phyloP scores from a whole-genome alignment of 345 rosid genomes.

The Arabidopsis arenosa region DNA sequence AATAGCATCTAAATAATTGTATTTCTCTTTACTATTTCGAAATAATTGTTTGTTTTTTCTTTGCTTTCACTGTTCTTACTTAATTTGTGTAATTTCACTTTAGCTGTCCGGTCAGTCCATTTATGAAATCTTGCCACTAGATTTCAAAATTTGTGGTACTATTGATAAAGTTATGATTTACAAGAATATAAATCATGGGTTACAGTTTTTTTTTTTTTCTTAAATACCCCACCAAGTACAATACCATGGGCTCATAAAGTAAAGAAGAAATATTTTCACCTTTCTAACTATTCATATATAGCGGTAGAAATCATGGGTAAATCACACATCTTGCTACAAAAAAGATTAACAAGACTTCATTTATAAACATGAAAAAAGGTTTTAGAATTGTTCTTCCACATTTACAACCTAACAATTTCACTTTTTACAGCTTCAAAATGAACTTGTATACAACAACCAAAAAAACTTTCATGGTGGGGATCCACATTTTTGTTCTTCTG shows the following conservation, averaged over 20 bases:
- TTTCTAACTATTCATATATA: conserved; percentile 24
- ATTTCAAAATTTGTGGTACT: conserved; percentile 44
- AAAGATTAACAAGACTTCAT: neutral
- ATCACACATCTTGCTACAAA: conserved; percentile 19
- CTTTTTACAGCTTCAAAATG: conserved; percentile 11
- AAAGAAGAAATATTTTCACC: conserved; percentile 5
- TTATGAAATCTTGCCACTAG: conserved; percentile 45
- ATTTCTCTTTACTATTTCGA: conserved; percentile 36
- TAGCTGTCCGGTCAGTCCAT: conserved; percentile 46
- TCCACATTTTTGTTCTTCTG: conserved; percentile 27
- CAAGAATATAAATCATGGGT: conserved; percentile 43
- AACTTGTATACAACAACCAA: neutral
- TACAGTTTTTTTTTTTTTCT: conserved; percentile 2
- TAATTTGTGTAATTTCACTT: conserved; percentile 50
- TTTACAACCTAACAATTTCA: conserved; percentile 5
- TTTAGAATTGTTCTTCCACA: conserved; percentile 7
- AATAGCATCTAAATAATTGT: conserved; percentile 43
- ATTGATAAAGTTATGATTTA: conserved; percentile 44
- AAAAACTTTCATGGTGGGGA: conserved; percentile 39
- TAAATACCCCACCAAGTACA: conserved; percentile 42
- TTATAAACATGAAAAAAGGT: neutral
- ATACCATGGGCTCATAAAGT: conserved; percentile 32
- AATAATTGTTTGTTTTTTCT: conserved; percentile 25
- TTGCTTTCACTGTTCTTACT: conserved; percentile 40
- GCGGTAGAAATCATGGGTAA: conserved; percentile 6